Evolutionary conservation across 306 rosid genomes (phyloP), one percentile per base, ranked within the genome.

Genomic region (Cucumis hystrix): DNA sequence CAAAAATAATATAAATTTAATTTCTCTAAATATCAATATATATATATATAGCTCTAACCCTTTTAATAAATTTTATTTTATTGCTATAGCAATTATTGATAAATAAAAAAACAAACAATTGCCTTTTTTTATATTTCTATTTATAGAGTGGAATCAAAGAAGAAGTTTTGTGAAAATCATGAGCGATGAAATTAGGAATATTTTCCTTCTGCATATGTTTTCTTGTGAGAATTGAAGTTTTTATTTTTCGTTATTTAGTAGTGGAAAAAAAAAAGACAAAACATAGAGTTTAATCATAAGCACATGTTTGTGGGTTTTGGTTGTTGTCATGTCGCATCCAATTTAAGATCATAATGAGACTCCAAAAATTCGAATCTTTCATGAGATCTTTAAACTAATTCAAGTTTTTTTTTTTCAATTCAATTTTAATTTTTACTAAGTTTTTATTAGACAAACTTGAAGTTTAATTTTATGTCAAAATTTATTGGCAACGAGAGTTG

Each of bases 261-360:
- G 41, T 3, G 37, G 37, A 4, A 4, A 33, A 3, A 7, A 71
- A 71, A 45, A 25, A 15, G 41, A 47, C 54, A 71, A 71, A 47
- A n/a, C 21, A 14, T 25, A 43, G 14, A 7, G n/a, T 21, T 43
- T 39, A 69, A 69, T 69, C 20, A 69, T 69, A 6, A 11, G n/a
- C 75, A 47, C 58, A 47, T 70, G 57, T 70, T 45, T 70, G 21
- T 70, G 58, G 75, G 75, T 47, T 70, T 70, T 71, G 60, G 60
- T 72, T 30, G 41, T 72, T 51, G 76, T 51, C 15, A 25, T 4
- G 45, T 65, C 72, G 25, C 72, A 8, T 65, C 28, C 21, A 25
- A 60, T 60, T 47, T 60, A 60, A 60, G 18, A 60, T 25, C 14
- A 25, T 60, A 10, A 60, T 60, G 37, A 4, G 39, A 60, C 8